A percentile compares a stretch with the other conserved stretches of the same genome.
Conservation (phyloP, 306 rosid genomes). For the Canavalia ensiformis region DNA sequence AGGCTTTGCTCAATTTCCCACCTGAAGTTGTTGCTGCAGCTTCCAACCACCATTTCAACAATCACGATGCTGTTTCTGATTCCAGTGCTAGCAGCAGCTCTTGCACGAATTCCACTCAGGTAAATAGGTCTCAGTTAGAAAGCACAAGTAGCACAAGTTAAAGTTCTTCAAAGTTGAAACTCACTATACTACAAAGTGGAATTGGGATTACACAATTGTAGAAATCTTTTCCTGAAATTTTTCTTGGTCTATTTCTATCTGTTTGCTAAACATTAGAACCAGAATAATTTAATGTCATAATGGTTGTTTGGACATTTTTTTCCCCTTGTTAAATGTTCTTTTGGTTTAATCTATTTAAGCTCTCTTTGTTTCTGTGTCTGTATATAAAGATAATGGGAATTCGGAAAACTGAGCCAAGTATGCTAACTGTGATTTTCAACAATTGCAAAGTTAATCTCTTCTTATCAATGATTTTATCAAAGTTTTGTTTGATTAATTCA, state of each 20-base stretch:
- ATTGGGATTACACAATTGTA: not conserved
- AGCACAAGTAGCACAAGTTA: slow-evolving; percentile 36
- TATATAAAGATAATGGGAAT: not conserved
- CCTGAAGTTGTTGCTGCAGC: slow-evolving; percentile 61
- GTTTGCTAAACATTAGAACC: not conserved
- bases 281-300: not conserved
- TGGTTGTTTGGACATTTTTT: not conserved
- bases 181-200: not conserved
- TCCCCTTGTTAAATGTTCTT: not conserved
- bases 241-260: slow-evolving; percentile 16
- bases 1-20: slow-evolving; percentile 87
- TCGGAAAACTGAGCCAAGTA: not conserved
- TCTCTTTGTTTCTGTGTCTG: not conserved
- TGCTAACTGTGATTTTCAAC: not conserved
- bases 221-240: not conserved
- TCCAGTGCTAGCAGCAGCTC: slow-evolving; percentile 51
- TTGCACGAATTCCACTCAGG: slow-evolving; percentile 35
- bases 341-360: not conserved
- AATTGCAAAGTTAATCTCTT: not conserved
- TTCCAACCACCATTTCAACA: slow-evolving; percentile 35
- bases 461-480: not conserved
- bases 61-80: slow-evolving; percentile 36
- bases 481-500: not conserved
- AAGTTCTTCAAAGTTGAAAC: too few relatives aligned
- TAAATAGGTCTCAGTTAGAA: slow-evolving; percentile 42